Conservation (phyloP, 148 eudicot species). For the Silene conica region DNA sequence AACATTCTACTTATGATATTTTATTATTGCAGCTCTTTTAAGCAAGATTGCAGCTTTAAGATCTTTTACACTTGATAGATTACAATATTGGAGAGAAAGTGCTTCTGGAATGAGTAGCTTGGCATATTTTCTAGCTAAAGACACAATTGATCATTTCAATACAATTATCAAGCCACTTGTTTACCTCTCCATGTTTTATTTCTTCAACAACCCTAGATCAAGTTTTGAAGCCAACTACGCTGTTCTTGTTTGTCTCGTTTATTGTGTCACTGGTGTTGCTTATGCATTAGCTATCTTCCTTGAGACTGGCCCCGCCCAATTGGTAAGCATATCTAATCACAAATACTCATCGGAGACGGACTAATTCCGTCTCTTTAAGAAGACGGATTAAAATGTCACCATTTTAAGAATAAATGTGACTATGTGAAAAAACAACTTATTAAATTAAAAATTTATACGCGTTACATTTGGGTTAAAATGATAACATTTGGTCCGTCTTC, state of each 20-base stretch:
- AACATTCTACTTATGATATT: not conserved
- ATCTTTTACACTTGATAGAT: constrained; percentile 76
- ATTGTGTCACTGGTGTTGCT: constrained; percentile 93
- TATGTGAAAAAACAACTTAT: too few species aligned
- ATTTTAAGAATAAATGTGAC: too few species aligned
- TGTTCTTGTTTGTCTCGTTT: constrained; percentile 76
- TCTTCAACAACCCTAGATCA: constrained; percentile 89
- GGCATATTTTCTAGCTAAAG: constrained; percentile 87
- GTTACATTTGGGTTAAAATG: too few species aligned
- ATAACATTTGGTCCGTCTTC: too few species aligned
- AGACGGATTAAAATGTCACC: too few species aligned
- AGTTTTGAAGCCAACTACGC: constrained; percentile 61
- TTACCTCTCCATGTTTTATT: constrained; percentile 90
- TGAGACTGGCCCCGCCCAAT: constrained; percentile 77
- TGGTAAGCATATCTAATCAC: constrained; percentile 38
- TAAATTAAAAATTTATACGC: too few species aligned
- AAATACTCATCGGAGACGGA: too few species aligned
- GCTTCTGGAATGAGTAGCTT: constrained; percentile 80
- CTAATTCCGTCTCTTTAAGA: too few species aligned
- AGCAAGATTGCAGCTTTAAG: constrained; percentile 82
- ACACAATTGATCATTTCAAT: constrained; percentile 74
- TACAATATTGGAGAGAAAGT: constrained; percentile 88
- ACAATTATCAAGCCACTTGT: constrained; percentile 76
- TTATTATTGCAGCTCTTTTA: constrained; percentile 60
- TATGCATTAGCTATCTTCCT: constrained; percentile 75